Evolutionary conservation across 2,329 filamentous ascomycete species (phyloP).

Genomic region (Hypoxylon sp.): DNA sequence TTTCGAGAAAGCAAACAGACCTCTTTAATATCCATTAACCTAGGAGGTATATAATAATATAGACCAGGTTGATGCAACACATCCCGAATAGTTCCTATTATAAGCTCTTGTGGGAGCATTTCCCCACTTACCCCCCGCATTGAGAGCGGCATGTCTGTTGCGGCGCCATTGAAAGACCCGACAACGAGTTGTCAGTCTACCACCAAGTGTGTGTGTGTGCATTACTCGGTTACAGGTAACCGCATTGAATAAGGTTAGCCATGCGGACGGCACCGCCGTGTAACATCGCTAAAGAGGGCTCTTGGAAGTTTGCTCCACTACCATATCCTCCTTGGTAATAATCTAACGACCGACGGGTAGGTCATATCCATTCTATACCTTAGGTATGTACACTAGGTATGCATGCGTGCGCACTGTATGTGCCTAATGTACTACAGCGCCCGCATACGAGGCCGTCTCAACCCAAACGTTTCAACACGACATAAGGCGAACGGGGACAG

Average conservation of each 20-base stretch:
- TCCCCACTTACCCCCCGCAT: constrained; percentile 38
- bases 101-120: constrained; percentile 14
- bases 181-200: constrained; percentile 28
- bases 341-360: constrained; percentile 23
- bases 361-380: neutral
- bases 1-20: constrained; percentile 14
- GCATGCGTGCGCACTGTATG: constrained; percentile 22
- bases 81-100: constrained; percentile 22
- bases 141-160: constrained; percentile 22
- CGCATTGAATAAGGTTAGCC: constrained; percentile 43
- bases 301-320: constrained; percentile 13
- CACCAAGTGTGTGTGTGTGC: constrained; percentile 4
- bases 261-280: constrained; percentile 43
- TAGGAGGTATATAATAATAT: too few species aligned
- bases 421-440: constrained; percentile 9
- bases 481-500: constrained; percentile 27
- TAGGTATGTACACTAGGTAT: neutral
- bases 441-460: constrained; percentile 18
- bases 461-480: constrained; percentile 18
- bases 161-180: constrained; percentile 29
- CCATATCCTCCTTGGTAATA: constrained; percentile 10
- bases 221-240: constrained; percentile 28
- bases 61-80: neutral
- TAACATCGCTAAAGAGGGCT: constrained; percentile 42
- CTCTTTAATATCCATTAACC: neutral